These are phyloP conservation scores for Clitopilus hobsonii DNA, from an alignment of 768 basidiomycete species.

Conservation along the genomic window DNA sequence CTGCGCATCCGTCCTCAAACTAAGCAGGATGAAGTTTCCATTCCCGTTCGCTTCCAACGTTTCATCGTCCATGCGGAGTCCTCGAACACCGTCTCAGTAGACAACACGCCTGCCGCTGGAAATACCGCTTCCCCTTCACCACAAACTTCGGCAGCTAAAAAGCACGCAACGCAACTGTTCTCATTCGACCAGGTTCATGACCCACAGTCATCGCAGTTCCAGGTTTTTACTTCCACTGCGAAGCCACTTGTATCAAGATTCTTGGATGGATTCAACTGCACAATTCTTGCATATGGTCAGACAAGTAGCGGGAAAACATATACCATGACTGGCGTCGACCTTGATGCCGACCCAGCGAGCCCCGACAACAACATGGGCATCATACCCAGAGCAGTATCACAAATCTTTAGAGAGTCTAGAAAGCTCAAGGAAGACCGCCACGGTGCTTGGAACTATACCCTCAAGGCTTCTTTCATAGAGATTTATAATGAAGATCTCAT, in stretches of 20 bases:
- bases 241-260: constrained; percentile 84
- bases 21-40: constrained; percentile 74
- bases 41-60: constrained; percentile 92
- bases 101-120: constrained; percentile 55
- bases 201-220: constrained; percentile 80
- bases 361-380: constrained; percentile 87
- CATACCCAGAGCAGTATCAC: constrained; percentile 88
- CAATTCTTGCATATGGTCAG: constrained; percentile 96
- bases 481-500: constrained; percentile 99
- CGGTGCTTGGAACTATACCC: constrained; percentile 67
- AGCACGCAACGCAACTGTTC: constrained; percentile 69
- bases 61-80: constrained; percentile 78
- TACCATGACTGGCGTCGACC: constrained; percentile 95
- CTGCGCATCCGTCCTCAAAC: constrained; percentile 89
- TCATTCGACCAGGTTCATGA: constrained; percentile 93
- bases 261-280: constrained; percentile 94
- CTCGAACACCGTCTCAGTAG: constrained; percentile 76
- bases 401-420: constrained; percentile 76
- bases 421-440: constrained; percentile 75
- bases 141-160: constrained; percentile 42
- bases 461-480: constrained; percentile 95
- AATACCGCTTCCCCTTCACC: constrained; percentile 44
- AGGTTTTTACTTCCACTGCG: constrained; percentile 81
- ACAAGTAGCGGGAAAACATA: constrained; percentile 96
- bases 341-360: constrained; percentile 83